Percentiles rank a stretch among this genome's conserved stretches.
These are phyloP conservation scores for Herpetomonas tarakana DNA, from an alignment of 208 protist species.

Conservation along the genomic window DNA sequence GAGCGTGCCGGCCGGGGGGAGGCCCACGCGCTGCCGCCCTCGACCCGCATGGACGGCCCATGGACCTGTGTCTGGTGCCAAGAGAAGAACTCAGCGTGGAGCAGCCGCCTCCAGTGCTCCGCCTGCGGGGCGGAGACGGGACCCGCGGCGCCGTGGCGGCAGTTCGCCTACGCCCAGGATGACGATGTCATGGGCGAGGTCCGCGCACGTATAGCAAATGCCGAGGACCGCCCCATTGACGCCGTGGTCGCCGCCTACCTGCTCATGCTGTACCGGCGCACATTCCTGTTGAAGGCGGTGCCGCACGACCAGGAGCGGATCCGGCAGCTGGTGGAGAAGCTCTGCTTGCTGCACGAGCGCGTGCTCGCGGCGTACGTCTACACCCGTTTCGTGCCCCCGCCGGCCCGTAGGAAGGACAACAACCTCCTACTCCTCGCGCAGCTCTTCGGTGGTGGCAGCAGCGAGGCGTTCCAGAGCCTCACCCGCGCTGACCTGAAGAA, in stretches of 20 bases:
- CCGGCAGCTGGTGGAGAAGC: conserved; percentile 44
- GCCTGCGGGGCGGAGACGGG: conserved; percentile 82
- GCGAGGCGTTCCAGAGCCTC: conserved; percentile 16
- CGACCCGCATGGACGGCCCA: conserved; percentile 33
- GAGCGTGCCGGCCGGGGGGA: background rate
- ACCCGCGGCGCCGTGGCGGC: conserved; percentile 65
- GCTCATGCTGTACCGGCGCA: conserved; percentile 81
- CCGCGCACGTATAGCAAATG: conserved; percentile 62
- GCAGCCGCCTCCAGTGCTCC: conserved; percentile 57
- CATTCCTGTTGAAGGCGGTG: conserved; percentile 65
- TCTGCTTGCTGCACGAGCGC: conserved; percentile 69
- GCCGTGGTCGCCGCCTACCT: conserved; percentile 75
- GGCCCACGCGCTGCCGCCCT: background rate
- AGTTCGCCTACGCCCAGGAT: conserved; percentile 52
- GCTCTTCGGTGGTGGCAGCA: conserved; percentile 21
- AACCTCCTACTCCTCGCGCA: conserved; percentile 25
- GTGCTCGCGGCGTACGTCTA: conserved; percentile 83
- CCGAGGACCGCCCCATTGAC: conserved; percentile 51
- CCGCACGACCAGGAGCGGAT: conserved; percentile 70
- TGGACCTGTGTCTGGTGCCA: conserved; percentile 88
- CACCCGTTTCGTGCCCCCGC: conserved; percentile 60
- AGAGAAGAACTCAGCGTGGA: conserved; percentile 63
- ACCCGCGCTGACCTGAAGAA: conserved; percentile 26
- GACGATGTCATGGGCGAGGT: conserved; percentile 69
- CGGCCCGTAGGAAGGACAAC: conserved; percentile 29